Percentiles rank a stretch among this genome's conserved stretches.
Evolutionary conservation across 1,284 basidiomycete genomes (phyloP).

Genomic region (Marasmius sp.): DNA sequence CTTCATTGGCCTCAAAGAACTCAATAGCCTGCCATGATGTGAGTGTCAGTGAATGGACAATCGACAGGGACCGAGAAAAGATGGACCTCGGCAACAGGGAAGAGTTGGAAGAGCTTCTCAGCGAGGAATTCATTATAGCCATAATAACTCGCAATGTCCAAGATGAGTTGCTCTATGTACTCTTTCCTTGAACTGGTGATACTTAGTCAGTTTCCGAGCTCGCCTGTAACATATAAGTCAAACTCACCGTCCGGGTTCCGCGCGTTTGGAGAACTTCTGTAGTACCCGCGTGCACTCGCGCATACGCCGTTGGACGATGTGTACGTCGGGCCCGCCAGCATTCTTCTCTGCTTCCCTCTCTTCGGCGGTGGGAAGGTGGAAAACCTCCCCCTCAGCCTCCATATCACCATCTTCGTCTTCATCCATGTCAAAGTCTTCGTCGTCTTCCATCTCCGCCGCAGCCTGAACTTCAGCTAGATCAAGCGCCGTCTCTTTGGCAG

Average conservation of each 20-base stretch:
- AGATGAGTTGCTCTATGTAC: conserved; percentile 85
- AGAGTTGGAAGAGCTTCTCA: conserved; percentile 93
- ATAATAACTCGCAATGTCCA: conserved; percentile 93
- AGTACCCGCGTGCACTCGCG: conserved; percentile 85
- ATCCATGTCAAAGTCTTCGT: conserved; percentile 39
- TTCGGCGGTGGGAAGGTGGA: conserved; percentile 78
- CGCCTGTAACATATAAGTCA: not conserved
- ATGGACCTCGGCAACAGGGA: conserved; percentile 85
- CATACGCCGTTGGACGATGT: conserved; percentile 87
- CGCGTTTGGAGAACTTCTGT: conserved; percentile 70
- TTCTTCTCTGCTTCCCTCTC: conserved; percentile 81
- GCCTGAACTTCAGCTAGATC: conserved; percentile 68
- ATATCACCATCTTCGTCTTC: conserved; percentile 62
- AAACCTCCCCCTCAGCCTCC: conserved; percentile 57
- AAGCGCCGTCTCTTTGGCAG: conserved; percentile 65
- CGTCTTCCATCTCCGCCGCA: conserved; percentile 42
- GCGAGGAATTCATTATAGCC: conserved; percentile 97
- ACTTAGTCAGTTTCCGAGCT: conserved; percentile 11
- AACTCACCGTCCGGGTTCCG: conserved; percentile 70
- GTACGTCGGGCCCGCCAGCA: conserved; percentile 73
- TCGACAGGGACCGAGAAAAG: not conserved
- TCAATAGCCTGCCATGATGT: conserved; percentile 78
- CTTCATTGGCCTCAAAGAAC: conserved; percentile 98
- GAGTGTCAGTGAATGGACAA: conserved; percentile 6
- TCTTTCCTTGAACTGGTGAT: conserved; percentile 77